Evolutionary conservation across 176 grass and related monocot genomes (phyloP).

Genomic region (Cenchrus americanus): DNA sequence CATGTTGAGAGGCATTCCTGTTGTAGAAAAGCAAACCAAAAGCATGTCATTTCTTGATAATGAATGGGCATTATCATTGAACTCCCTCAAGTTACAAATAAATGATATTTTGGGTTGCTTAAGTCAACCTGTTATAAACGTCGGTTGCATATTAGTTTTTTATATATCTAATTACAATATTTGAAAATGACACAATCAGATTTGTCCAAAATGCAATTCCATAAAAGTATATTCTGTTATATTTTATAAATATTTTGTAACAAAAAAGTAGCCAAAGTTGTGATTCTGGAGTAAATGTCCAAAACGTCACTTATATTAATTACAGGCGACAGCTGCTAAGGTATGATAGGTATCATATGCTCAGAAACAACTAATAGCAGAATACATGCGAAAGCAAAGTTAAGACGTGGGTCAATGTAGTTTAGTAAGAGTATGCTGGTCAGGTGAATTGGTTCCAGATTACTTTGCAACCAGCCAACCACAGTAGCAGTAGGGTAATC

Average conservation of each 20-base stretch:
- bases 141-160: neutral
- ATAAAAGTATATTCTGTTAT: neutral
- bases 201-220: neutral
- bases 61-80: neutral
- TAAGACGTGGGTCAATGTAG: neutral
- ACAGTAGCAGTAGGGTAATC: neutral
- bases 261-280: neutral
- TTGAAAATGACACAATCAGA: neutral
- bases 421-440: neutral
- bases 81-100: neutral
- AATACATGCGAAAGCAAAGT: neutral
- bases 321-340: neutral
- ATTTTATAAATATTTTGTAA: neutral
- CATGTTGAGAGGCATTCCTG: constrained; percentile 89
- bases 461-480: neutral
- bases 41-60: constrained; percentile 21
- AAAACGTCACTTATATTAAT: neutral
- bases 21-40: constrained; percentile 43
- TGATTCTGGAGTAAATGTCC: no score
- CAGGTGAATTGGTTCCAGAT: neutral
- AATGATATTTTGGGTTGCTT: neutral
- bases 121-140: neutral
- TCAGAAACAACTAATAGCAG: neutral
- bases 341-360: neutral
- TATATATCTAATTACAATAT: neutral